A percentile compares a stretch with the other conserved stretches of the same genome.
phyloP scores from a whole-genome alignment of 177 flowering plant species.

The Telopea speciosissima region DNA sequence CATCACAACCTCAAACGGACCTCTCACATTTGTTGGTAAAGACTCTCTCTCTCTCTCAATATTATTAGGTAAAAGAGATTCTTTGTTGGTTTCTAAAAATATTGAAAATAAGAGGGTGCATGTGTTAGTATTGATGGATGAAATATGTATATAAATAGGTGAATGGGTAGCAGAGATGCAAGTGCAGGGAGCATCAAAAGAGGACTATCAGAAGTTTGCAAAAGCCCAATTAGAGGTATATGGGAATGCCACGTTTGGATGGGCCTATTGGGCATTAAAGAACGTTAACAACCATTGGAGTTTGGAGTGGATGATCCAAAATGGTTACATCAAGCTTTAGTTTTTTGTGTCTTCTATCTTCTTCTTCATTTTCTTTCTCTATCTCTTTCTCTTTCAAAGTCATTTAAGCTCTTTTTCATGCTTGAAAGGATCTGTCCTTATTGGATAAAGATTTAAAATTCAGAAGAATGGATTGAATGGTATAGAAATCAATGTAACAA shows the following conservation, averaged over 20 bases:
- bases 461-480: too few species aligned
- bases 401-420: too few species aligned
- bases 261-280: constrained; percentile 29
- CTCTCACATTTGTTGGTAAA: constrained; percentile 23
- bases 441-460: too few species aligned
- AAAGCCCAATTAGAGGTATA: constrained; percentile 22
- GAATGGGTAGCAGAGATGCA: constrained; percentile 24
- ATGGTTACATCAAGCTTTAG: constrained; percentile 17
- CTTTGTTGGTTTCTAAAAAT: too few species aligned
- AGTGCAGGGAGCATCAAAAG: constrained; percentile 10
- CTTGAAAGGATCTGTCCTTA: too few species aligned
- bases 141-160: constrained; percentile 19
- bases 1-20: constrained; percentile 20
- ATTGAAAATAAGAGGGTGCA: too few species aligned
- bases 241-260: constrained; percentile 24
- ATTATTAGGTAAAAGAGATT: too few species aligned
- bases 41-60: too few species aligned
- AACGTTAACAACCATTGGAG: constrained; percentile 19
- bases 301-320: constrained; percentile 26
- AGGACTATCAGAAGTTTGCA: constrained; percentile 24
- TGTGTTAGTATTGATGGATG: too few species aligned
- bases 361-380: too few species aligned
- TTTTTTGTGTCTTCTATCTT: neutral
- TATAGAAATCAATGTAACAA: too few species aligned
- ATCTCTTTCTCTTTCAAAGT: too few species aligned